Percentiles rank a stretch among this genome's conserved stretches.
These are phyloP conservation scores for Areca catechu DNA, from an alignment of 176 grass and related monocot genomes.

Conservation along the genomic window DNA sequence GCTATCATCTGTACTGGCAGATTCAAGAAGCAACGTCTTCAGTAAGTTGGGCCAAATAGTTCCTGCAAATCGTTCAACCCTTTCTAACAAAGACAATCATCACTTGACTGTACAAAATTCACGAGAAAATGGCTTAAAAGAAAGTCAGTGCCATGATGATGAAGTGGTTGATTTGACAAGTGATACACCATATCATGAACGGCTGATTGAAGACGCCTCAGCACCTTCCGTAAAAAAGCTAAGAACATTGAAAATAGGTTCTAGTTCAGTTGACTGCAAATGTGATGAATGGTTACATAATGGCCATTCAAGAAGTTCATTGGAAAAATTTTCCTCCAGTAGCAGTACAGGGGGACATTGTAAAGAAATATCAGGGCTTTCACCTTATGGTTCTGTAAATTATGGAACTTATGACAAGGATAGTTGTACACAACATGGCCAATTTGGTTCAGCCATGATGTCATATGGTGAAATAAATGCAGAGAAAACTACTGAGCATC, in stretches of 20 bases:
- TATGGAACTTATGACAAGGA: neutral
- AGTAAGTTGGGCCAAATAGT: constrained; percentile 46
- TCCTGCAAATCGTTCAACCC: constrained; percentile 72
- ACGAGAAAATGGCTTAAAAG: constrained; percentile 5
- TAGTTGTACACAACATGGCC: too few species aligned
- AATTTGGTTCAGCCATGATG: neutral
- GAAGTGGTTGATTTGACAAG: constrained; percentile 38
- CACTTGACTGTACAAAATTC: constrained; percentile 28
- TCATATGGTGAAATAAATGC: too few species aligned
- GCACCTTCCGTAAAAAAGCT: constrained; percentile 46
- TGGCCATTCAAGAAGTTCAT: constrained; percentile 18
- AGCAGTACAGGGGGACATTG: neutral
- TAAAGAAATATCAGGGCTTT: constrained; percentile 17
- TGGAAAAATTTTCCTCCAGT: neutral
- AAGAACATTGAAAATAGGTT: constrained; percentile 34
- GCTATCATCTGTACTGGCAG: constrained; percentile 28
- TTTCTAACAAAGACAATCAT: constrained; percentile 31
- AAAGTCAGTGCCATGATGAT: constrained; percentile 20
- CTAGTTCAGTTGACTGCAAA: constrained; percentile 12
- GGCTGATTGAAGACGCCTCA: constrained; percentile 12
- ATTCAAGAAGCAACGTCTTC: constrained; percentile 33
- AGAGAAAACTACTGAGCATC: constrained; percentile 2
- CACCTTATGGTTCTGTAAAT: constrained; percentile 17
- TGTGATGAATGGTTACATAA: constrained; percentile 25
- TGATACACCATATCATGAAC: constrained; percentile 17